Conservation (phyloP, 1,284 basidiomycete species). For the Neonothopanus nambi region DNA sequence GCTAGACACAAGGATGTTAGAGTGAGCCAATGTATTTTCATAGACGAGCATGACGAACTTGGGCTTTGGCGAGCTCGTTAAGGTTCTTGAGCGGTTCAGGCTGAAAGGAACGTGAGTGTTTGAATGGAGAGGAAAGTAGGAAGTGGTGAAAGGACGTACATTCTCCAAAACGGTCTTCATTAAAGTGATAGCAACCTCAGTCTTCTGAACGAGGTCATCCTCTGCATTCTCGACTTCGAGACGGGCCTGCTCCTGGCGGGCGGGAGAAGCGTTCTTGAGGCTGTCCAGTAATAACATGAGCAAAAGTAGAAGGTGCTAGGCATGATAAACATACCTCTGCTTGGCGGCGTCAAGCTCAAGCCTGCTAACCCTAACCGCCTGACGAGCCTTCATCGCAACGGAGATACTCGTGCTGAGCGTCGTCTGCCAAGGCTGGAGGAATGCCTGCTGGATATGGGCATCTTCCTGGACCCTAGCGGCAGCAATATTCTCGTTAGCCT, state of each 20-base stretch:
- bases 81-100: slow-evolving; percentile 95
- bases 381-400: slow-evolving; percentile 88
- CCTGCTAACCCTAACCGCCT: slow-evolving; percentile 83
- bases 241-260: slow-evolving; percentile 86
- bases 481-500: slow-evolving; percentile 88
- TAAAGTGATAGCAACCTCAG: slow-evolving; percentile 94
- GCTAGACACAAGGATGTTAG: slow-evolving; percentile 38
- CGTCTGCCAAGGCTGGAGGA: slow-evolving; percentile 90
- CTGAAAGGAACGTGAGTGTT: slow-evolving; percentile 40
- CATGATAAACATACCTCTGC: slow-evolving; percentile 42
- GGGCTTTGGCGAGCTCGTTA: slow-evolving; percentile 90
- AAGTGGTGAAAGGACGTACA: slow-evolving; percentile 39
- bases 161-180: slow-evolving; percentile 99
- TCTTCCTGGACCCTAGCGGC: slow-evolving; percentile 86
- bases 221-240: slow-evolving; percentile 94
- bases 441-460: slow-evolving; percentile 67
- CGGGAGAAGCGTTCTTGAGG: slow-evolving; percentile 72
- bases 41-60: slow-evolving; percentile 36
- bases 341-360: slow-evolving; percentile 76
- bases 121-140: slow-evolving; percentile 2
- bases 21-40: not conserved
- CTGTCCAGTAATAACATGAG: slow-evolving; percentile 34
- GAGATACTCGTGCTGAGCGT: slow-evolving; percentile 81
- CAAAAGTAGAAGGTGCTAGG: not conserved
- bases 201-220: slow-evolving; percentile 95